Evolutionary conservation across 495 filamentous ascomycete species (phyloP).

Genomic region (Xylaria curta): DNA sequence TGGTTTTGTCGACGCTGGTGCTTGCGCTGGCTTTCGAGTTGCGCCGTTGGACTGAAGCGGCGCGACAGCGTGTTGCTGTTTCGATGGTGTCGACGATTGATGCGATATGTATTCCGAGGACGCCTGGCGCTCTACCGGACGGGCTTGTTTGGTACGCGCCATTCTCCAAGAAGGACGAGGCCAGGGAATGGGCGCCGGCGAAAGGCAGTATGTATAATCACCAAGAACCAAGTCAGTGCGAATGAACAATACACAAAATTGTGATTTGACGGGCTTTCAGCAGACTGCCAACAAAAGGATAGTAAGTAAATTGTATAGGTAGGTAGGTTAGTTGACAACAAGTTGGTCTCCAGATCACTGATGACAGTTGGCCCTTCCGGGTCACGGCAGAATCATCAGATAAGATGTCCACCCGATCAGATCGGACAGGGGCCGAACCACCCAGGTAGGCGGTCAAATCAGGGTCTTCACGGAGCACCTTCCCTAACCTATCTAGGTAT

Average conservation of each 20-base stretch:
- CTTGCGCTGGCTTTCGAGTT: slow-evolving; percentile 38
- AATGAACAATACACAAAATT: neutral
- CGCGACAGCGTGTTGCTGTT: slow-evolving; percentile 30
- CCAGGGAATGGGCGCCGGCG: neutral
- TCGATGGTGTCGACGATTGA: slow-evolving; percentile 43
- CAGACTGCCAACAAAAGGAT: neutral
- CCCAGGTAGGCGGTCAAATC: slow-evolving; percentile 15
- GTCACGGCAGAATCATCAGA: slow-evolving; percentile 39
- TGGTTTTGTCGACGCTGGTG: slow-evolving; percentile 40
- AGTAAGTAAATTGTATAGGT: neutral
- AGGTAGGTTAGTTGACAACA: slow-evolving; percentile 8
- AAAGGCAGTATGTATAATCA: neutral
- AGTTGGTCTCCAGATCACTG: slow-evolving; percentile 29
- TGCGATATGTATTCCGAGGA: slow-evolving; percentile 66
- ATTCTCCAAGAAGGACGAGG: slow-evolving; percentile 47
- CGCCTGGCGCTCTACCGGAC: slow-evolving; percentile 67
- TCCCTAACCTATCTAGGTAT: neutral
- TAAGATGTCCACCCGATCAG: slow-evolving; percentile 13
- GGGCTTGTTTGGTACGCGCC: slow-evolving; percentile 74
- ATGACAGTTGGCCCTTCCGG: slow-evolving; percentile 39
- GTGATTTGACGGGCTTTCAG: neutral
- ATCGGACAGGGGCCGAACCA: neutral
- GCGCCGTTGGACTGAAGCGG: slow-evolving; percentile 49
- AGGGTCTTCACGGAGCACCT: neutral
- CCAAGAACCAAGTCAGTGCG: neutral